A percentile compares a stretch with the other conserved stretches of the same genome.
Evolutionary conservation across 345 rosid genomes (phyloP).

Genomic region (Triadica sebifera): DNA sequence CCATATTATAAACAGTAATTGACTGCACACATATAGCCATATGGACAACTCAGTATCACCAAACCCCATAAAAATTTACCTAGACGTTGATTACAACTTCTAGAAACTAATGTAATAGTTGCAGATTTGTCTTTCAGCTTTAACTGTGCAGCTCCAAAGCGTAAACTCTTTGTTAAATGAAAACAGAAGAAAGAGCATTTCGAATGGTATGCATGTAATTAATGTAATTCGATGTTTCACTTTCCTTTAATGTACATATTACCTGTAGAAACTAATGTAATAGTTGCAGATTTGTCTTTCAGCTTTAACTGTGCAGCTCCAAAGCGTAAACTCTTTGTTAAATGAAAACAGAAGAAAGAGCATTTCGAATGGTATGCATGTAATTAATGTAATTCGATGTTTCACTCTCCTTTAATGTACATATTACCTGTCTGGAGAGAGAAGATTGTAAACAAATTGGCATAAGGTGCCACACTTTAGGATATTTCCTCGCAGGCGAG

Average conservation of each 20-base stretch:
- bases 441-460: slow-evolving; percentile 7
- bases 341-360: slow-evolving; percentile 36
- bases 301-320: slow-evolving; percentile 65
- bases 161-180: slow-evolving; percentile 56
- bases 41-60: slow-evolving; percentile 20
- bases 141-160: slow-evolving; percentile 70
- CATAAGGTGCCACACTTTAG: slow-evolving; percentile 36
- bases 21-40: slow-evolving; percentile 7
- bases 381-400: not conserved
- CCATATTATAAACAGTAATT: slow-evolving; percentile 12
- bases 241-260: not conserved
- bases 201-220: not conserved
- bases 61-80: slow-evolving; percentile 43
- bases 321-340: slow-evolving; percentile 67
- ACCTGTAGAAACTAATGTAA: slow-evolving; percentile 45
- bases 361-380: not conserved
- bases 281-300: slow-evolving; percentile 48
- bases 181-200: slow-evolving; percentile 26
- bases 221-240: not conserved
- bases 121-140: slow-evolving; percentile 58
- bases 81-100: slow-evolving; percentile 86
- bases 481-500: slow-evolving; percentile 97
- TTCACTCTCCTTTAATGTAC: not conserved
- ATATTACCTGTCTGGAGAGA: not conserved
- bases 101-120: slow-evolving; percentile 63